These are phyloP conservation scores for Heliosperma pusillum DNA, from an alignment of 148 eudicot genomes.

Conservation along the genomic window DNA sequence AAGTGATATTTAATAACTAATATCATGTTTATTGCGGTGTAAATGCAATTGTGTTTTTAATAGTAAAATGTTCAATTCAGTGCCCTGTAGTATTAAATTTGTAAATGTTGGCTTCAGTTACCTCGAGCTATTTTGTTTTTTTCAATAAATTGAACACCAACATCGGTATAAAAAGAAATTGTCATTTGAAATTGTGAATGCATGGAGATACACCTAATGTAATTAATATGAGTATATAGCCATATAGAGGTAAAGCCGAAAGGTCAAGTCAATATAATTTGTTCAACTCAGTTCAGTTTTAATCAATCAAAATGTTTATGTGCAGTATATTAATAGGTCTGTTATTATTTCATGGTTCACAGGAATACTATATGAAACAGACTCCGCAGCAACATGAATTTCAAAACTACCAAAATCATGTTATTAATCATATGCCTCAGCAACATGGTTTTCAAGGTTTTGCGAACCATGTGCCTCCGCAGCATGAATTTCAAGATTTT, in stretches of 20 bases:
- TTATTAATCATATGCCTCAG: conserved; percentile 11
- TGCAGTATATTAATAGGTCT: background rate
- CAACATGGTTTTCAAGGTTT: conserved; percentile 28
- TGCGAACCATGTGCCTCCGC: conserved; percentile 16
- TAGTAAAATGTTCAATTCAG: too few relatives aligned
- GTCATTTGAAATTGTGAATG: background rate
- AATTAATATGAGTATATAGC: background rate
- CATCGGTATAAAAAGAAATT: background rate
- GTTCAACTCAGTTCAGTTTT: background rate
- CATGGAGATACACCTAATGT: background rate
- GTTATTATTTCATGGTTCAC: conserved; percentile 5
- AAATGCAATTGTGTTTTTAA: too few relatives aligned
- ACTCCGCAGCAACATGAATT: conserved; percentile 24
- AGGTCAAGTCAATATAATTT: background rate
- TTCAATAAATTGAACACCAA: background rate
- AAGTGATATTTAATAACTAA: too few relatives aligned
- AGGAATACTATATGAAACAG: conserved; percentile 30
- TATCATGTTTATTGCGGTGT: too few relatives aligned
- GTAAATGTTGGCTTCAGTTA: background rate
- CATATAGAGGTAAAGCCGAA: too few relatives aligned
- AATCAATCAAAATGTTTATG: too few relatives aligned
- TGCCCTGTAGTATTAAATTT: background rate
- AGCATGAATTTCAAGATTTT: conserved; percentile 24
- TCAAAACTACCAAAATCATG: conserved; percentile 20
- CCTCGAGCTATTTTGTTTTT: background rate